These are phyloP conservation scores for Mycogone perniciosa DNA, from an alignment of 2,329 filamentous ascomycete species.

Conservation along the genomic window DNA sequence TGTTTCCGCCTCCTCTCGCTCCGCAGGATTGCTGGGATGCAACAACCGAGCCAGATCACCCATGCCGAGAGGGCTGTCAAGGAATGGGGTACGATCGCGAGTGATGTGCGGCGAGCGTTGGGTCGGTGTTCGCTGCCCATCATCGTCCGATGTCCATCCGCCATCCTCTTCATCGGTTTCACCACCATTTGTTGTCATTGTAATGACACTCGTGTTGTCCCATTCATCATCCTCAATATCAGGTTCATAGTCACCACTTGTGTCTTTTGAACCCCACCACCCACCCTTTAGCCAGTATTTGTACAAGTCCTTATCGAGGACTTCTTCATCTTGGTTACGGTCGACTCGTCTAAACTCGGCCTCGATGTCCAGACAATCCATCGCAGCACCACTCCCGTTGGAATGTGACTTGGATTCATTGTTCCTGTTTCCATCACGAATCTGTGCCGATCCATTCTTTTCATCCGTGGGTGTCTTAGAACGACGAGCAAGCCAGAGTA, in stretches of 20 bases:
- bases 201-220: conserved; percentile 77
- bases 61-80: conserved; percentile 59
- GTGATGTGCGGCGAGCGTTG: conserved; percentile 46
- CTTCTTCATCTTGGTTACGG: conserved; percentile 48
- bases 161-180: conserved; percentile 34
- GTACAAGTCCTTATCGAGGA: conserved; percentile 70
- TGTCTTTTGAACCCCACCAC: conserved; percentile 77
- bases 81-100: conserved; percentile 50
- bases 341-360: conserved; percentile 61
- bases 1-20: conserved; percentile 72
- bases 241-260: conserved; percentile 70
- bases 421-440: neutral
- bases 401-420: conserved; percentile 1
- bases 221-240: conserved; percentile 50
- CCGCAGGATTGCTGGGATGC: conserved; percentile 69
- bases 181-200: conserved; percentile 40
- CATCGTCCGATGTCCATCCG: conserved; percentile 42
- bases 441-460: neutral
- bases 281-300: conserved; percentile 77
- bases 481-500: conserved; percentile 48
- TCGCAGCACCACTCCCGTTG: neutral
- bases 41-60: conserved; percentile 71
- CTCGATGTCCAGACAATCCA: conserved; percentile 61
- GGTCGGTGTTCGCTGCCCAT: conserved; percentile 66
- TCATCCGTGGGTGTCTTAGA: conserved; percentile 22